These are phyloP conservation scores for Boletus barrowsii DNA, from an alignment of 768 basidiomycete genomes.

Conservation along the genomic window DNA sequence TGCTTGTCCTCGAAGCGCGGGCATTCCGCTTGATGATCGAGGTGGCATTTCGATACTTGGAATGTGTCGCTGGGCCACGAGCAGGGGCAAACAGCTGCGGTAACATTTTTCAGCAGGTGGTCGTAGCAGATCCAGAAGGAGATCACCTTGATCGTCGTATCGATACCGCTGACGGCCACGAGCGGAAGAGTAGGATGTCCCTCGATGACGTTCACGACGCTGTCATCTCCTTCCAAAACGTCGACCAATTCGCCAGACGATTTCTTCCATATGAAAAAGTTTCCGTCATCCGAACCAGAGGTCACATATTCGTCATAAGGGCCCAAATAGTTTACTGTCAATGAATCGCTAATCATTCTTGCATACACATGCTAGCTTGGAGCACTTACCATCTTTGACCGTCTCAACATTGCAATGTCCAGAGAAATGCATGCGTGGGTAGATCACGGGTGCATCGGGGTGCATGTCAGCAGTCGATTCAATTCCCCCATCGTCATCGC, in stretches of 20 bases:
- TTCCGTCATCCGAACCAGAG: slow-evolving; percentile 85
- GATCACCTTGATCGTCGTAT: slow-evolving; percentile 75
- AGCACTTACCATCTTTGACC: slow-evolving; percentile 74
- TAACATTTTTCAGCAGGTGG: background rate
- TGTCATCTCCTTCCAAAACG: slow-evolving; percentile 80
- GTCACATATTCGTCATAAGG: slow-evolving; percentile 72
- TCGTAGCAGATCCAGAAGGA: background rate
- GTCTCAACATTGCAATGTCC: slow-evolving; percentile 82
- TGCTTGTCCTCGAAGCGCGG: slow-evolving; percentile 29
- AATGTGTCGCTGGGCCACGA: slow-evolving; percentile 46
- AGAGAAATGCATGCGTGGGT: slow-evolving; percentile 59
- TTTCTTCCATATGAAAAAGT: slow-evolving; percentile 87
- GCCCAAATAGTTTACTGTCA: slow-evolving; percentile 79
- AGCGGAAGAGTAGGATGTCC: slow-evolving; percentile 76
- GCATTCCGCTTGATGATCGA: slow-evolving; percentile 57
- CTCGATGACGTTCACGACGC: slow-evolving; percentile 84
- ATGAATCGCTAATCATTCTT: background rate
- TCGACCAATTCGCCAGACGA: slow-evolving; percentile 58
- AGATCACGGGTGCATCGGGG: slow-evolving; percentile 47
- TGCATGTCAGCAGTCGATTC: slow-evolving; percentile 21
- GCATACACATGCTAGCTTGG: background rate
- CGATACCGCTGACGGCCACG: slow-evolving; percentile 85
- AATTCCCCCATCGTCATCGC: slow-evolving; percentile 32
- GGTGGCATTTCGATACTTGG: slow-evolving; percentile 49
- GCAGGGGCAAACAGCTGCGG: slow-evolving; percentile 65